These are phyloP conservation scores for Ramaria rubella DNA, from an alignment of 768 basidiomycete species.

Conservation along the genomic window DNA sequence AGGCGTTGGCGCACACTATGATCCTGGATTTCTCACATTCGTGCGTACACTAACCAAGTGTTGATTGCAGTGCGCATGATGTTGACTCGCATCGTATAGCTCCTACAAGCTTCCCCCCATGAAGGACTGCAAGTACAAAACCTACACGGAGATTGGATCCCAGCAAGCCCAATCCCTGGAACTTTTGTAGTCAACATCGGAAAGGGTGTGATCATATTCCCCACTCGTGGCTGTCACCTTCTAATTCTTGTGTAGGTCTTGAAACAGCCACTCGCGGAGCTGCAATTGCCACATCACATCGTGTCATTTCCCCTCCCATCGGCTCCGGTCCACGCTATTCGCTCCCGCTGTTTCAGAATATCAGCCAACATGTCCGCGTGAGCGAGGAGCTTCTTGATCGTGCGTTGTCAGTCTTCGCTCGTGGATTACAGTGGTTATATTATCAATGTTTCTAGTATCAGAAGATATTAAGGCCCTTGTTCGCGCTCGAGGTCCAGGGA, in stretches of 20 bases:
- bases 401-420: conserved; percentile 33
- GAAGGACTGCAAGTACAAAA: conserved; percentile 80
- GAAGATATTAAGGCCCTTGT: conserved; percentile 56
- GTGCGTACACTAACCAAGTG: conserved; percentile 45
- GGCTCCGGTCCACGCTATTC: conserved; percentile 60
- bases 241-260: conserved; percentile 40
- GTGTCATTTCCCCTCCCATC: conserved; percentile 60
- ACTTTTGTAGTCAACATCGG: conserved; percentile 86
- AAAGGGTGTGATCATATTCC: conserved; percentile 48
- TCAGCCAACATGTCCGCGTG: conserved; percentile 49
- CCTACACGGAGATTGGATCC: conserved; percentile 73
- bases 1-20: conserved; percentile 82
- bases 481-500: conserved; percentile 50
- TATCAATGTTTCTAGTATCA: too few relatives aligned
- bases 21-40: conserved; percentile 77
- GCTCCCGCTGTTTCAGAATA: conserved; percentile 82
- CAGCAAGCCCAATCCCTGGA: conserved; percentile 67
- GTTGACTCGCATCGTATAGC: conserved; percentile 41
- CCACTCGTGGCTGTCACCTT: not conserved
- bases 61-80: too few relatives aligned
- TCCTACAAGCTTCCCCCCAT: conserved; percentile 74
- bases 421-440: not conserved
- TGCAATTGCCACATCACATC: conserved; percentile 74
- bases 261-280: conserved; percentile 73
- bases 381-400: conserved; percentile 37